Conservation (phyloP, 371 early-diverging fungal species). For the Mortierella sp. region DNA sequence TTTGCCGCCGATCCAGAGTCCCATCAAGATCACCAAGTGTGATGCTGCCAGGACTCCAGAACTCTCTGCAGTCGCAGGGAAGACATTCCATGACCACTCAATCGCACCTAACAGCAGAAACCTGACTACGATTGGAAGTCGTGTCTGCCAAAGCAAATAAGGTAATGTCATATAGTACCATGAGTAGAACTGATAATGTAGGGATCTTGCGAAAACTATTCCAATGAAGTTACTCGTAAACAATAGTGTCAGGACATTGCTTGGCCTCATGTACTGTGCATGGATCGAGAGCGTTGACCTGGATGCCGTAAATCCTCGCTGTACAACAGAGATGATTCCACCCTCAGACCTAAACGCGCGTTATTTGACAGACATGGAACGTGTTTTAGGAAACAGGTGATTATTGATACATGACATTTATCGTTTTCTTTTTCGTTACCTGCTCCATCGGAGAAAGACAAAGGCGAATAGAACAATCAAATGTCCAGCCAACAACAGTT, state of each 20-base stretch:
- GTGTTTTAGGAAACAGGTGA: not conserved
- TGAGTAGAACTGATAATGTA: constrained; percentile 96
- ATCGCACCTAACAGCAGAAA: constrained; percentile 54
- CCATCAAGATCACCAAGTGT: constrained; percentile 62
- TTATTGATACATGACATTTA: not conserved
- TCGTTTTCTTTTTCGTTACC: constrained; percentile 26
- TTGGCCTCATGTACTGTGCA: constrained; percentile 33
- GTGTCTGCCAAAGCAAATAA: constrained; percentile 74
- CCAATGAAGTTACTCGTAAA: constrained; percentile 91
- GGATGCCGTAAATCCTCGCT: constrained; percentile 58
- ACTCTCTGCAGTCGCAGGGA: constrained; percentile 73
- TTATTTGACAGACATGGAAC: not conserved
- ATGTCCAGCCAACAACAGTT: constrained; percentile 72
- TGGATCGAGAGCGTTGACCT: constrained; percentile 19
- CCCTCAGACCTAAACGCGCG: constrained; percentile 56
- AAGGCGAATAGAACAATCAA: constrained; percentile 70
- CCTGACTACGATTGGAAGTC: constrained; percentile 27
- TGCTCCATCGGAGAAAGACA: constrained; percentile 66
- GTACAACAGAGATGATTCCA: constrained; percentile 63
- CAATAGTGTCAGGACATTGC: constrained; percentile 76
- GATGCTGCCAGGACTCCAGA: constrained; percentile 64
- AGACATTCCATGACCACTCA: constrained; percentile 86
- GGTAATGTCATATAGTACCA: constrained; percentile 94
- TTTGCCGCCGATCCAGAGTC: constrained; percentile 51
- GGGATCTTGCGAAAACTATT: constrained; percentile 85